phyloP scores from a whole-genome alignment of 83 land plant species.

The Picea abies region DNA sequence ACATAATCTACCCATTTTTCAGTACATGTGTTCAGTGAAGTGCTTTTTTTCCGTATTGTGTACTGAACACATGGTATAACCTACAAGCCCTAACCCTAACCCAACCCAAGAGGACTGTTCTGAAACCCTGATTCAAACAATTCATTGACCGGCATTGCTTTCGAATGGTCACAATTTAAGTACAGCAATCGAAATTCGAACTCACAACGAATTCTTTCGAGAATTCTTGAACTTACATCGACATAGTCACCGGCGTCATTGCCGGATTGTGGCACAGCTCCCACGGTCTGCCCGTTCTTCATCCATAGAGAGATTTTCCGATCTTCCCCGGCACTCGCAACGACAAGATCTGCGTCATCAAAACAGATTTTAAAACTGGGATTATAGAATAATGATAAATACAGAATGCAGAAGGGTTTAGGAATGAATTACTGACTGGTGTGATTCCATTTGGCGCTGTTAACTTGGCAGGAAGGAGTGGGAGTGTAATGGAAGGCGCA shows the following conservation, averaged over 20 bases:
- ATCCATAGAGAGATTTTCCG: conserved; percentile 86
- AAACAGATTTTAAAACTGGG: not conserved
- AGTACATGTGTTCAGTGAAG: too few relatives aligned
- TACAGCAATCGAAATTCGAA: not conserved
- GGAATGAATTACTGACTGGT: conserved; percentile 58
- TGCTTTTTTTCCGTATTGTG: too few relatives aligned
- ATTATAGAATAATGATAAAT: not conserved
- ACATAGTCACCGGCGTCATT: conserved; percentile 61
- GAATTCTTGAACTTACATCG: conserved; percentile 54
- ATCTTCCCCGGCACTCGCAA: conserved; percentile 98
- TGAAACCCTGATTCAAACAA: not conserved
- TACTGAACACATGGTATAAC: too few relatives aligned
- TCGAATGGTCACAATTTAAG: not conserved
- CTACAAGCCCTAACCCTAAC: too few relatives aligned
- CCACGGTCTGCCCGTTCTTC: conserved; percentile 77
- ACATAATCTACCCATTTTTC: too few relatives aligned
- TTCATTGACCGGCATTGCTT: not conserved
- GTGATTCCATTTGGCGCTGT: conserved; percentile 95
- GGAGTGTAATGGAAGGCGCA: conserved; percentile 80
- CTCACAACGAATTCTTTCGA: too few relatives aligned
- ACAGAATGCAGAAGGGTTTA: not conserved
- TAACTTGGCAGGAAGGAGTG: conserved; percentile 69
- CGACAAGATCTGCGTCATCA: conserved; percentile 78
- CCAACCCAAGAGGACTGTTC: too few relatives aligned
- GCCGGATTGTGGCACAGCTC: conserved; percentile 55